phyloP scores from a whole-genome alignment of 2,329 filamentous ascomycete species.

The Parafenestella ontariensis region DNA sequence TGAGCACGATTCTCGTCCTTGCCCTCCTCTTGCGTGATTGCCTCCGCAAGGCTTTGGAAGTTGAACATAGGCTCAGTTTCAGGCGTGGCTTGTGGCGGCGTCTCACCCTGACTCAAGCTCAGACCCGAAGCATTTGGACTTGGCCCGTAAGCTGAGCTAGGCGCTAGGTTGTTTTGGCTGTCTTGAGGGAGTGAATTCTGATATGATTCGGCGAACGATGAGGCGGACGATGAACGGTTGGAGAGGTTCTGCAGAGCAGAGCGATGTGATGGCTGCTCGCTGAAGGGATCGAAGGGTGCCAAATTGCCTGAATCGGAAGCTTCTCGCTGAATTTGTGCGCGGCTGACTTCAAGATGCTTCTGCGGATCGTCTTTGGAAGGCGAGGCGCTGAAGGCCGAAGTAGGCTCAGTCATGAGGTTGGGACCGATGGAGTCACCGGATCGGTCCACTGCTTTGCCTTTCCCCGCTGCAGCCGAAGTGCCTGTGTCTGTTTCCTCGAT shows the following conservation, averaged over 20 bases:
- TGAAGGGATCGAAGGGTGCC: constrained; percentile 50
- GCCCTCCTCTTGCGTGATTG: constrained; percentile 70
- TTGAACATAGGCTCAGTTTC: constrained; percentile 85
- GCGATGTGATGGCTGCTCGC: constrained; percentile 56
- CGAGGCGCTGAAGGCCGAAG: constrained; percentile 50
- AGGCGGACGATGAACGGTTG: constrained; percentile 83
- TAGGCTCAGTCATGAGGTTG: constrained; percentile 53
- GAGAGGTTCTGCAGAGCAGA: constrained; percentile 84
- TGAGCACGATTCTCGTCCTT: constrained; percentile 53
- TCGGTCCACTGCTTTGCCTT: constrained; percentile 57
- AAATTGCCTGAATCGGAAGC: constrained; percentile 48
- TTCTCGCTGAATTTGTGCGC: constrained; percentile 51
- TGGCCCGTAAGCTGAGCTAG: constrained; percentile 56
- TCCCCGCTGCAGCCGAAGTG: constrained; percentile 47
- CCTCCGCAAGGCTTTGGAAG: constrained; percentile 84
- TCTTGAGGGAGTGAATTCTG: constrained; percentile 36
- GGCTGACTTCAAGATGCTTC: constrained; percentile 55
- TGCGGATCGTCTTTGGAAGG: constrained; percentile 50
- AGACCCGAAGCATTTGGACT: constrained; percentile 62
- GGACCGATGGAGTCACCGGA: constrained; percentile 48
- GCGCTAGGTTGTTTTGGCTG: constrained; percentile 42
- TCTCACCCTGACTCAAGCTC: constrained; percentile 45
- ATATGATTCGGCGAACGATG: constrained; percentile 75
- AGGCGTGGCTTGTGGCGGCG: constrained; percentile 50
- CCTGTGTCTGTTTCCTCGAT: constrained; percentile 33